These are phyloP conservation scores for Russula griseocarnosa DNA, from an alignment of 768 basidiomycete genomes.

Conservation along the genomic window DNA sequence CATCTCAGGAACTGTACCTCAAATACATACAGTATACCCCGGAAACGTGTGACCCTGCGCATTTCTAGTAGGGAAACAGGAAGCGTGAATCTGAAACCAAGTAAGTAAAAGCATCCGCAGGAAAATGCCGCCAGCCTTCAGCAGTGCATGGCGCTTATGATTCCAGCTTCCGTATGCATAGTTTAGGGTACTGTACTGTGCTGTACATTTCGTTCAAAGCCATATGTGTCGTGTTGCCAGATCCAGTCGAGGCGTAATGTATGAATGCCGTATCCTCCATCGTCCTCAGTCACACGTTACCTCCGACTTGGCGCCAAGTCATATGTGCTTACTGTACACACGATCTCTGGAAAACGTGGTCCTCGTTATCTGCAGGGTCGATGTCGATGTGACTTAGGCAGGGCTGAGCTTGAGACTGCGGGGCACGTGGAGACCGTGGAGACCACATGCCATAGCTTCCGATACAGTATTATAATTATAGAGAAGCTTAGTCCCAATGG, in stretches of 20 bases:
- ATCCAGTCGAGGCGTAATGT: not conserved
- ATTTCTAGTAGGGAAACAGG: not conserved
- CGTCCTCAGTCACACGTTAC: not conserved
- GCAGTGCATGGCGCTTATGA: too few species aligned
- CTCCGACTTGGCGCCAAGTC: not conserved
- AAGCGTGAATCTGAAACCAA: conserved; percentile 15
- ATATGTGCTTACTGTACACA: not conserved
- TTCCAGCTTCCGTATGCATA: too few species aligned
- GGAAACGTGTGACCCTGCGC: not conserved
- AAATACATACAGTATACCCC: not conserved
- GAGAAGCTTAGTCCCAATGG: not conserved
- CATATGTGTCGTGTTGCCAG: not conserved
- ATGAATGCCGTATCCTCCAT: not conserved
- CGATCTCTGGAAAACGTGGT: not conserved
- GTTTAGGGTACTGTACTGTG: not conserved
- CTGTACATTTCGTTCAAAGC: not conserved
- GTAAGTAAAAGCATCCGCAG: not conserved
- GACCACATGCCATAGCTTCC: not conserved
- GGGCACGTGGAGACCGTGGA: not conserved
- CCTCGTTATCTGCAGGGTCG: not conserved
- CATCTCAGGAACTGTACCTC: conserved; percentile 9
- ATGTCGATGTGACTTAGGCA: too few species aligned
- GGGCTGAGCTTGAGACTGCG: not conserved
- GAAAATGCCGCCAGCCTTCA: not conserved
- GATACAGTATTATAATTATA: not conserved